phyloP scores from a whole-genome alignment of 2,329 filamentous ascomycete genomes.

The Diaporthe sp. region DNA sequence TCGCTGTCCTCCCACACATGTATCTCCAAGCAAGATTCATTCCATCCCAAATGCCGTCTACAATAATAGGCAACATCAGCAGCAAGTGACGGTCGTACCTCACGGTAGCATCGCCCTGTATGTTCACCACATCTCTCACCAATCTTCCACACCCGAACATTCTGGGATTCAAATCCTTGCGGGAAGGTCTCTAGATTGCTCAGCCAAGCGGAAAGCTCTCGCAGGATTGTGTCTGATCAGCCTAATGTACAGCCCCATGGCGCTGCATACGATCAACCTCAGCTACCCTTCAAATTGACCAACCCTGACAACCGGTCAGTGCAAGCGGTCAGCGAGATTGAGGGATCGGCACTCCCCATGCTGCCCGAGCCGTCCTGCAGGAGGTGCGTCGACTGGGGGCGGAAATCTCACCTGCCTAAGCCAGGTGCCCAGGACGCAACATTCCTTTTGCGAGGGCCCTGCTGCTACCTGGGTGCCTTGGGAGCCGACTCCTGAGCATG shows the following conservation, averaged over 20 bases:
- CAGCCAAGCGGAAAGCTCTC: neutral
- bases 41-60: neutral
- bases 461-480: neutral
- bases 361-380: conserved; percentile 3
- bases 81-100: neutral
- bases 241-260: neutral
- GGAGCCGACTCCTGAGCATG: neutral
- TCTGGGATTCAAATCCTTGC: neutral
- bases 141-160: neutral
- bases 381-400: neutral
- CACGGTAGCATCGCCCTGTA: neutral
- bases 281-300: neutral
- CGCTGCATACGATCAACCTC: neutral
- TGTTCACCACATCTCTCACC: neutral
- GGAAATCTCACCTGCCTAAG: neutral
- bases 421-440: neutral
- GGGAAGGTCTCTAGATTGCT: neutral
- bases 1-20: neutral
- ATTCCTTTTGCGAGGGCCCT: neutral
- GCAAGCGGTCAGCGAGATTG: neutral
- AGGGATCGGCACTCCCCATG: neutral
- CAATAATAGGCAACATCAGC: neutral
- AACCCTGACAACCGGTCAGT: conserved; percentile 11
- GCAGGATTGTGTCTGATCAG: neutral
- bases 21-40: neutral